Base-by-base conservation (phyloP, 2,329 filamentous ascomycete genomes). In the Karstenula rhodostoma region DNA sequence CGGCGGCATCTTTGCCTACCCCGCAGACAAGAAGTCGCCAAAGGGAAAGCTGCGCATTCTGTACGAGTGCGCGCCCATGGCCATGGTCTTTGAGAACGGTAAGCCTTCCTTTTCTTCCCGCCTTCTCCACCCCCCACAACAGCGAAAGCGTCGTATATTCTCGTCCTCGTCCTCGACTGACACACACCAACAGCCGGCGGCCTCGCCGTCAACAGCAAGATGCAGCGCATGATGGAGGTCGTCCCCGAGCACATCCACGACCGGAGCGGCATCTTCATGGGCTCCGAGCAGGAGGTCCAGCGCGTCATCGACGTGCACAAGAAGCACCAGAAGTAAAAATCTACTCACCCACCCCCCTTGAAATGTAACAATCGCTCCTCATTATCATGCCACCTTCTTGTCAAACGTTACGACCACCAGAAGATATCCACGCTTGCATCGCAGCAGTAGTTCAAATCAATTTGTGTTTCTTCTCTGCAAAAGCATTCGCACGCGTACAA, bases 41-140 rank as follows among this genome's bases (percentile, higher is more conserved):
- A 99, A 98, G 88, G 95, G 95, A 70, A 99, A 99, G 85, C 86
- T 99, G 69, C 87, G 95, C 67, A 99, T 99, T 69, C 79, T 99
- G 72, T 99, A 99, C 81, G 95, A 99, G 84, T 99, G 95, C 77
- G 95, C 95, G 15, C 95, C 95, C 42, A 99, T 99, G 95, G 95
- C 95, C 25, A 91, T 98, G 90, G 87, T 99, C 7, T 98, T 99
- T 79, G 95, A 99, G 82, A 97, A 99, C 81, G 95, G 92, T 94
- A 80, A 81, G 89, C 83, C n/a, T 15, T 10, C 47, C 22, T 32
- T 33, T 32, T 17, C n/a, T n/a, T 17, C 5, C 13, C 29, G 7
- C 27, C 17, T n/a, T 3, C n/a, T n/a, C n/a, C n/a, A n/a, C n/a
- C n/a, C n/a, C n/a, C n/a, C n/a, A n/a, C n/a, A n/a, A n/a, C n/a